phyloP scores from a whole-genome alignment of 106 monocot species.

The Iris macrosiphon region DNA sequence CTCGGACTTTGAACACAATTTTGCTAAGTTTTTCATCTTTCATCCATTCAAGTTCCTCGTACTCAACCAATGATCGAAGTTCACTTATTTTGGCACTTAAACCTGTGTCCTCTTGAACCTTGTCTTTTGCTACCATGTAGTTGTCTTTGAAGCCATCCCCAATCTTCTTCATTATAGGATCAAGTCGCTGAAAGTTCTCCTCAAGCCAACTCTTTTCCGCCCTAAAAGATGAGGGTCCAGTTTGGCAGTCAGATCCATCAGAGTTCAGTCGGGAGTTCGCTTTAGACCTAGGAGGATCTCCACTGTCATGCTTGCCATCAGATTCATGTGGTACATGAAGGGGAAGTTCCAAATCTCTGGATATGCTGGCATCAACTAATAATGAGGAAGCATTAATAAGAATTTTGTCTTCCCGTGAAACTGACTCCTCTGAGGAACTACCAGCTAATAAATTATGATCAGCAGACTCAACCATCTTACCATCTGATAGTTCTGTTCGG shows the following conservation, averaged over 20 bases:
- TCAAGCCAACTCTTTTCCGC: conserved; percentile 43
- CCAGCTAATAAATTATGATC: not conserved
- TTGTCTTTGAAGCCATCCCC: conserved; percentile 58
- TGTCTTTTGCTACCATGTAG: conserved; percentile 64
- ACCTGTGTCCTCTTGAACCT: conserved; percentile 24
- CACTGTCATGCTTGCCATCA: not conserved
- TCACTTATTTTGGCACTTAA: conserved; percentile 34
- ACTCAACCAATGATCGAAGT: conserved; percentile 22
- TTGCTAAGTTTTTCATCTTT: conserved; percentile 64
- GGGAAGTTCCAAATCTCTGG: conserved; percentile 3
- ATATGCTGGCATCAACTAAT: not conserved
- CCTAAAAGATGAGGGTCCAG: not conserved
- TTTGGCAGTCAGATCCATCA: not conserved
- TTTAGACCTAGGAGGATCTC: conserved; percentile 8
- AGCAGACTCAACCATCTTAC: not conserved
- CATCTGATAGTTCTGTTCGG: not conserved
- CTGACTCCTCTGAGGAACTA: conserved; percentile 1
- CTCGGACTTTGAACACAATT: conserved; percentile 74
- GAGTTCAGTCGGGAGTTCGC: conserved; percentile 8
- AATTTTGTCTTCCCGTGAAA: conserved; percentile 1
- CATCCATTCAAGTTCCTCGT: conserved; percentile 86
- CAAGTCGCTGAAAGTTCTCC: conserved; percentile 53
- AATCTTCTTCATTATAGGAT: conserved; percentile 51
- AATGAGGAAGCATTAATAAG: not conserved
- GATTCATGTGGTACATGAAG: not conserved